Evolutionary conservation across 176 grass and related monocot genomes (phyloP).

Genomic region (Musa acuminata): DNA sequence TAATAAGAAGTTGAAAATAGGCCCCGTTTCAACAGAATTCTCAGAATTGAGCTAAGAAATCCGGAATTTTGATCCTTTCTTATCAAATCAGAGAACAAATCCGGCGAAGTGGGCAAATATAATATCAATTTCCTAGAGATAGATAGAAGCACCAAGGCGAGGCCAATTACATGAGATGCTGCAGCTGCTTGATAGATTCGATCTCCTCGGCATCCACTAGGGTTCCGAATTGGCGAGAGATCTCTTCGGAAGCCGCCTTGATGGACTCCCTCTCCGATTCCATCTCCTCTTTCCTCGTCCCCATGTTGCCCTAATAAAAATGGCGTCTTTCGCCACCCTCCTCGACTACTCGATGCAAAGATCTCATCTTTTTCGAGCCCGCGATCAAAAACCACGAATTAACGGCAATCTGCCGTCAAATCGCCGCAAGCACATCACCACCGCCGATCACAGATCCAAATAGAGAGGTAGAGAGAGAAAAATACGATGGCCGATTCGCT

Average conservation of each 20-base stretch:
- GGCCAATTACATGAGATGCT: slow-evolving; percentile 62
- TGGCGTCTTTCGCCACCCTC: not conserved
- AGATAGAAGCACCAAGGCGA: not conserved
- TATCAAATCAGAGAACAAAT: not conserved
- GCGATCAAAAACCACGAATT: not conserved
- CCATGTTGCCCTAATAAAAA: not conserved
- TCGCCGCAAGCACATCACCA: too few relatives aligned
- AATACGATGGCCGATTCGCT: not conserved
- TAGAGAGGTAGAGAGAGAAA: not conserved
- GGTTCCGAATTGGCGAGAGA: slow-evolving; percentile 44
- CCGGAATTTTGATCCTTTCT: not conserved
- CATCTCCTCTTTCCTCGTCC: not conserved
- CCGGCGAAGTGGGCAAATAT: not conserved
- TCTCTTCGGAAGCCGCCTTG: slow-evolving; percentile 49
- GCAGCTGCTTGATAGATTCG: slow-evolving; percentile 44
- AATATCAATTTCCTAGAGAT: not conserved
- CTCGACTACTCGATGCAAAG: not conserved
- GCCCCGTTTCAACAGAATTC: not conserved
- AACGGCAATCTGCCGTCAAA: not conserved
- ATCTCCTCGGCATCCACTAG: slow-evolving; percentile 44
- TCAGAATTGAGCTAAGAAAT: not conserved
- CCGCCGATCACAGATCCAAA: too few relatives aligned
- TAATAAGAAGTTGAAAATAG: not conserved
- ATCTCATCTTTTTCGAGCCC: not conserved
- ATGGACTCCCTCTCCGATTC: slow-evolving; percentile 27